These are phyloP conservation scores for Cladophialophora exuberans DNA, from an alignment of 2,329 filamentous ascomycete genomes.

Conservation along the genomic window DNA sequence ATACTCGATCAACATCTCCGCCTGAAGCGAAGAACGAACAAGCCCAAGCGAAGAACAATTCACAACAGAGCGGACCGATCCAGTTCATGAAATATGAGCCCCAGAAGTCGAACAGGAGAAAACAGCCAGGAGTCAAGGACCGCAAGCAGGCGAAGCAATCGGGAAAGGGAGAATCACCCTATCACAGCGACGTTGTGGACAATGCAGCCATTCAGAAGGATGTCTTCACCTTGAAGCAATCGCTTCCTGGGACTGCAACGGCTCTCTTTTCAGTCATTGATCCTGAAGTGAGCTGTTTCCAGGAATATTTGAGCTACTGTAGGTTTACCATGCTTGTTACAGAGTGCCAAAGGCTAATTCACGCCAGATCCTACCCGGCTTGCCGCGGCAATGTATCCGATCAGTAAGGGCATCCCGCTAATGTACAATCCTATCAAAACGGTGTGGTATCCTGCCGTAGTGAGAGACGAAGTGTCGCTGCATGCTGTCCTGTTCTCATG, in stretches of 20 bases:
- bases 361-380: conserved; percentile 25
- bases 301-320: conserved; percentile 22
- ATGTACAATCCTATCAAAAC: conserved; percentile 21
- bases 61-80: background rate
- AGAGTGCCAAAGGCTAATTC: background rate
- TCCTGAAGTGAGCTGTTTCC: conserved; percentile 24
- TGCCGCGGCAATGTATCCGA: conserved; percentile 21
- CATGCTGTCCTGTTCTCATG: conserved; percentile 26
- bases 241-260: conserved; percentile 12
- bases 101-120: background rate
- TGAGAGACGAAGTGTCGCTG: conserved; percentile 25
- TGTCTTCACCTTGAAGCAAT: background rate
- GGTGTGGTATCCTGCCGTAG: conserved; percentile 25
- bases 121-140: background rate
- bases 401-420: conserved; percentile 15
- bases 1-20: background rate
- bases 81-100: conserved; percentile 23
- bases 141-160: no score
- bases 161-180: background rate
- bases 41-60: background rate
- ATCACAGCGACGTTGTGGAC: no score
- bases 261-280: conserved; percentile 24
- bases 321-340: background rate
- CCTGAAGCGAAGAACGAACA: background rate
- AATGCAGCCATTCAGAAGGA: background rate